Evolutionary conservation across 2,329 filamentous ascomycete genomes (phyloP).

Genomic region (Colletotrichum siamense): DNA sequence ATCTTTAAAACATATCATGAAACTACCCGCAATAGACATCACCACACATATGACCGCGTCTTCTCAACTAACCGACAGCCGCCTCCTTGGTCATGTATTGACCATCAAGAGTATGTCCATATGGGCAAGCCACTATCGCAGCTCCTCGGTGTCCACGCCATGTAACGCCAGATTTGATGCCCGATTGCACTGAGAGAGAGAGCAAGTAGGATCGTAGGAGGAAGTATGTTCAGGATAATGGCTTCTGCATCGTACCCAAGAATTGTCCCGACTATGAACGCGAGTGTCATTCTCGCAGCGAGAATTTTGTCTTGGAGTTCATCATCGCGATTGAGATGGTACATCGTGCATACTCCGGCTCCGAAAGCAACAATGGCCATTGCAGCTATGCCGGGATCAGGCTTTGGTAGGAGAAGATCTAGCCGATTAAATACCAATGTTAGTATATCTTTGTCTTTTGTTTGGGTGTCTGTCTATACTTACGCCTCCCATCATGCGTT

Average conservation of each 20-base stretch:
- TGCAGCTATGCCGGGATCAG: not conserved
- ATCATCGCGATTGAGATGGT: not conserved
- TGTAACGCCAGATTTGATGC: not conserved
- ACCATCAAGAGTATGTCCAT: too few relatives aligned
- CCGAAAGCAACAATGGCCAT: not conserved
- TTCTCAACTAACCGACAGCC: fast-evolving
- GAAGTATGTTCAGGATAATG: not conserved
- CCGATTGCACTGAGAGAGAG: not conserved
- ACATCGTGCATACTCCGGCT: not conserved
- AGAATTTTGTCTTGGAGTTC: not conserved
- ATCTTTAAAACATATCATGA: too few relatives aligned
- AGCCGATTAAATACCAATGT: too few relatives aligned
- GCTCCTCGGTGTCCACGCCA: too few relatives aligned
- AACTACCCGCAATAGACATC: too few relatives aligned
- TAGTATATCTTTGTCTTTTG: too few relatives aligned
- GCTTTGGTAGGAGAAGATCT: too few relatives aligned
- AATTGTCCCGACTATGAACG: not conserved
- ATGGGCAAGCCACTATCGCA: too few relatives aligned
- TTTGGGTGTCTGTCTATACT: too few relatives aligned
- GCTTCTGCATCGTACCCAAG: not conserved
- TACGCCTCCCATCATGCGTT: too few relatives aligned
- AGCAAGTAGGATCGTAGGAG: not conserved
- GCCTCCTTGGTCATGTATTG: too few relatives aligned
- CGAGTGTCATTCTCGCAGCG: not conserved
- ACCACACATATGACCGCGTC: fast-evolving